Base-by-base conservation (phyloP, 108 stramenopile species). In the Phaeodactylum tricornutum region DNA sequence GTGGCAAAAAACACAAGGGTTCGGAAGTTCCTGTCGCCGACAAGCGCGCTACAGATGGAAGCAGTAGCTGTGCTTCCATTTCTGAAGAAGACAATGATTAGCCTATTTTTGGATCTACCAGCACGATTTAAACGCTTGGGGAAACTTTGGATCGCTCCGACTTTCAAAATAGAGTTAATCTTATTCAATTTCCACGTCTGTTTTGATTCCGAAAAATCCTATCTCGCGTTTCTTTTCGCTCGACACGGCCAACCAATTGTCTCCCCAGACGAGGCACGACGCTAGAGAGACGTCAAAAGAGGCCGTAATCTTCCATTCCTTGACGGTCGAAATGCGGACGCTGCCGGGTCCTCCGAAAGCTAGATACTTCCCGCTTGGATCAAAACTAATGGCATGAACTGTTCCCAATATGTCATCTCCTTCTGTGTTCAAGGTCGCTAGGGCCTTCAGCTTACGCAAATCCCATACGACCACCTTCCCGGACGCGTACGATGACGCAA, bases 391-490 rank as follows among this genome's bases (percentile, higher is more conserved):
- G 8, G 60, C 49, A 8, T 42, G 36, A 2, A 84, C 50, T 0
- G 57, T 29, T 36, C 49, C 57, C 21, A 66, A 53, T 16, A 44
- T 44, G 3, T 59, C 51, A 9, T 31, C 54, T 2, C 20, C 42
- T 11, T 27, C 19, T 4, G 24, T 20, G 24, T 63, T 72, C 17
- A 76, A 29, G 19, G 74, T 62, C 24, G 63, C 57, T 2, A 84
- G 51, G 23, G 60, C 51, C 39, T 80, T 80, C 54, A 80, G 68
- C 57, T 93, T 92, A 34, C 87, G 72, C 51, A 95, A 53, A 51
- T 95, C 94, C 90, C 88, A 92, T 28, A 90, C 58, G 25, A 31
- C 41, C 3, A 81, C 72, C 22, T 53, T 52, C 32, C 62, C 76
- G 15, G 69, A 72, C 1, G 46, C 39, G 45, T 55, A 55, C 3